phyloP scores from a whole-genome alignment of 495 filamentous ascomycete genomes.

The Xylaria sp. region DNA sequence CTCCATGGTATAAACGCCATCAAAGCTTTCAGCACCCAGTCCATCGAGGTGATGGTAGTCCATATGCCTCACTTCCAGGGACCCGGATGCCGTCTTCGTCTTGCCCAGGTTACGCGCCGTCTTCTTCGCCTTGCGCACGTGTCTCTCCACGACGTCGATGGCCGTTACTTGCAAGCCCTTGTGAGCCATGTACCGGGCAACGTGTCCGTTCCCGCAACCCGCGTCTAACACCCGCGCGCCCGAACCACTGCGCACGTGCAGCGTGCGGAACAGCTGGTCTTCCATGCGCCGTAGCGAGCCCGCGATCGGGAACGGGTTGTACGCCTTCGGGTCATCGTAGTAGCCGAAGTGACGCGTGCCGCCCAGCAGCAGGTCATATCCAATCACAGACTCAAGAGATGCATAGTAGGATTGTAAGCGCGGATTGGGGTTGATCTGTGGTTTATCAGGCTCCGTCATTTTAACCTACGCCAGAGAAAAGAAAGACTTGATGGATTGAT shows the following conservation, averaged over 20 bases:
- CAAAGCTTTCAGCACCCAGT: slow-evolving; percentile 6
- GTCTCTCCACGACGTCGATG: slow-evolving; percentile 17
- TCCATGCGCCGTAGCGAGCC: slow-evolving; percentile 23
- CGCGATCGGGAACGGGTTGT: slow-evolving; percentile 23
- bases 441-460: slow-evolving; percentile 11
- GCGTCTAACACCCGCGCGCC: slow-evolving; percentile 22
- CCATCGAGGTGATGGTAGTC: slow-evolving; percentile 27
- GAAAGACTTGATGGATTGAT: background rate
- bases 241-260: background rate
- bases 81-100: background rate
- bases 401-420: slow-evolving; percentile 39
- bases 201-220: slow-evolving; percentile 24
- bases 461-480: background rate
- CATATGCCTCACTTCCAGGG: slow-evolving; percentile 7
- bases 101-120: slow-evolving; percentile 12
- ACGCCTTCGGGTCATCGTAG: slow-evolving; percentile 20
- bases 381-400: slow-evolving; percentile 27
- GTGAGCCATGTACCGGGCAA: slow-evolving; percentile 17
- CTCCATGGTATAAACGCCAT: slow-evolving; percentile 25
- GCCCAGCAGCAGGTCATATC: slow-evolving; percentile 21
- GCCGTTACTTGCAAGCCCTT: slow-evolving; percentile 19
- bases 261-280: slow-evolving; percentile 9
- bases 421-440: slow-evolving; percentile 17
- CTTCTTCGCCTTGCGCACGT: slow-evolving; percentile 17
- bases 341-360: slow-evolving; percentile 29